A percentile compares a stretch with the other conserved stretches of the same genome.
Evolutionary conservation across 495 filamentous ascomycete species (phyloP).

Genomic region (Penicillium paxilli): DNA sequence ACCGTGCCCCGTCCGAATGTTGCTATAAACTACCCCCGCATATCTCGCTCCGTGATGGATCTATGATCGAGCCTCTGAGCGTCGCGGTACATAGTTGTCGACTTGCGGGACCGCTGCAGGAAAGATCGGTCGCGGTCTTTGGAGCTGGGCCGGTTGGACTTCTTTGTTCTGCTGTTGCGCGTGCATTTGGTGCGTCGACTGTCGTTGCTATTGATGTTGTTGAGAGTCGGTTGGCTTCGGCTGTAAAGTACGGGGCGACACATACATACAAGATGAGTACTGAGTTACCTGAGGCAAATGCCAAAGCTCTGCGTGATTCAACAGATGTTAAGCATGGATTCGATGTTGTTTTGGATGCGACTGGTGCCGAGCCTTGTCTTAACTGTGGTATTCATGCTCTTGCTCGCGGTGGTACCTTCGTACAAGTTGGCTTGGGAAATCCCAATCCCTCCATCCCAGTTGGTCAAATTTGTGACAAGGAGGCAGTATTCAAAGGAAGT

Average conservation of each 20-base stretch:
- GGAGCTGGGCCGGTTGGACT: conserved; percentile 81
- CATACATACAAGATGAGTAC: conserved; percentile 52
- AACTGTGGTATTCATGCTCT: conserved; percentile 69
- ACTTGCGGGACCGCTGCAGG: conserved; percentile 64
- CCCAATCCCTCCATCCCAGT: conserved; percentile 78
- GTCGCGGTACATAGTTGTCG: conserved; percentile 76
- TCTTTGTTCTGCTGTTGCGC: conserved; percentile 72
- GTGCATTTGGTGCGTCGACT: conserved; percentile 69
- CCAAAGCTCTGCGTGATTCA: conserved; percentile 49
- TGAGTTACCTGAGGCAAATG: conserved; percentile 56
- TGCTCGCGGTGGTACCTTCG: conserved; percentile 71
- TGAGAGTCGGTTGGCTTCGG: conserved; percentile 65
- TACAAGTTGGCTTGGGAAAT: conserved; percentile 82
- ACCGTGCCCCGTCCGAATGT: conserved; percentile 69
- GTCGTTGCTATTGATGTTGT: conserved; percentile 76
- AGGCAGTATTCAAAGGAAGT: conserved; percentile 73
- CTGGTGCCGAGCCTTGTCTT: conserved; percentile 73
- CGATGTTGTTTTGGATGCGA: conserved; percentile 76
- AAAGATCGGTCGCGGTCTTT: conserved; percentile 74
- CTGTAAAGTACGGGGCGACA: conserved; percentile 63
- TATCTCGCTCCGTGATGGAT: conserved; percentile 74
- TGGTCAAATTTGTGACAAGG: conserved; percentile 75
- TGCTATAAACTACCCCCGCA: conserved; percentile 72
- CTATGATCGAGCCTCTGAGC: conserved; percentile 74
- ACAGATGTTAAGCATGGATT: conserved; percentile 51